A percentile compares a stretch with the other conserved stretches of the same genome.
Conservation (phyloP, 1,284 basidiomycete genomes). For the Hemileia vastatrix region DNA sequence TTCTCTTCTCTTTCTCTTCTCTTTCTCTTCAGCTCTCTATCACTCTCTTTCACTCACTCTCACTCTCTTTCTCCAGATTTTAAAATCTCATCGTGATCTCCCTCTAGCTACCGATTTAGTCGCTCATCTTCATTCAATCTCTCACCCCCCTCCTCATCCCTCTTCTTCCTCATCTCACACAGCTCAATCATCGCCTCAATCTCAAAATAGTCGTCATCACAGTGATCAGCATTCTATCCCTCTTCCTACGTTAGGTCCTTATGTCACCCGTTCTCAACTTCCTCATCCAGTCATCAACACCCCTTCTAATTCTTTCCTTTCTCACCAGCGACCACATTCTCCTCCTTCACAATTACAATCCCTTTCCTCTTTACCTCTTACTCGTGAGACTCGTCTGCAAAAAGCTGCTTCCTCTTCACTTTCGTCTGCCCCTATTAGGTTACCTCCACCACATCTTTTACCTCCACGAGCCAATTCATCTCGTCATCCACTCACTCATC, state of each 20-base stretch:
- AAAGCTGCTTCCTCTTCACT: no score
- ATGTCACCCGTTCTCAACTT: slow-evolving; percentile 9
- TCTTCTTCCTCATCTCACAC: no score
- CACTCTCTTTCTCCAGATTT: background rate
- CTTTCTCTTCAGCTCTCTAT: background rate
- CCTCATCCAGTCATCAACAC: background rate
- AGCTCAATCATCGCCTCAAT: no score
- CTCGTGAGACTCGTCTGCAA: no score
- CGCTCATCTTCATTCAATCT: slow-evolving; percentile 2
- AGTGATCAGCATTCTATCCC: no score
- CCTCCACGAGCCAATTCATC: background rate
- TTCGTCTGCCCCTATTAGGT: no score
- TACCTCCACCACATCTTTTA: no score
- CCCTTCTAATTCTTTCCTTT: background rate
- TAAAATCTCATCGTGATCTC: slow-evolving; percentile 13
- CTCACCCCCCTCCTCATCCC: background rate
- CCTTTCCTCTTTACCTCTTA: background rate
- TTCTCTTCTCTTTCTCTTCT: background rate
- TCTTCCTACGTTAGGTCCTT: slow-evolving; percentile 6
- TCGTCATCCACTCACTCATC: background rate
- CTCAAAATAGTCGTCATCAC: no score
- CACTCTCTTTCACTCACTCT: background rate
- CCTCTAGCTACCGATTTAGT: slow-evolving; percentile 9
- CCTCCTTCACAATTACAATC: background rate
- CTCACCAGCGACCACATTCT: background rate